These are phyloP conservation scores for Ustilago crameri DNA, from an alignment of 1,284 basidiomycete species.

Conservation along the genomic window DNA sequence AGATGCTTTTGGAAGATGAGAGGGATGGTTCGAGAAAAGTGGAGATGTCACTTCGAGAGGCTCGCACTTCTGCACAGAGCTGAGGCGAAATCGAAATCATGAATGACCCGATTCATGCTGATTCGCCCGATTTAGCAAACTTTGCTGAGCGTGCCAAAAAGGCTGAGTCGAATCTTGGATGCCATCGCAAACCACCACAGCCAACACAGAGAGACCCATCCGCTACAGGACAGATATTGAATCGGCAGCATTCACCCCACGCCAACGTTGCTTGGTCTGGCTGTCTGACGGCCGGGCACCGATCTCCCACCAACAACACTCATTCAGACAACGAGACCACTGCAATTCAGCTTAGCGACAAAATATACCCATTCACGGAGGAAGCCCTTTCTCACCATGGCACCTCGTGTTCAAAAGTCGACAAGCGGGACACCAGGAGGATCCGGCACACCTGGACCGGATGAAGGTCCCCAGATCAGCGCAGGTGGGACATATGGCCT, in stretches of 20 bases:
- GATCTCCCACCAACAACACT: not conserved
- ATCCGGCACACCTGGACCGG: conserved; percentile 47
- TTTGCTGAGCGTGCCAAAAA: conserved; percentile 2
- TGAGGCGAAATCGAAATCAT: conserved; percentile 2
- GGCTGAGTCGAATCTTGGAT: conserved; percentile 16
- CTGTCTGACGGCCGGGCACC: not conserved
- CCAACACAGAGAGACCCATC: not conserved
- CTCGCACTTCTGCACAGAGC: not conserved
- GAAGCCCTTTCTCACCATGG: conserved; percentile 22
- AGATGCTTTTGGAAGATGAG: not conserved
- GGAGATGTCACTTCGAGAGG: not conserved
- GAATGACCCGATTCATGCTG: not conserved
- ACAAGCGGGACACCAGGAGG: conserved; percentile 41
- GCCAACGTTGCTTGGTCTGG: not conserved
- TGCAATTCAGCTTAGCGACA: not conserved
- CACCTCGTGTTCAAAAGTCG: conserved; percentile 47
- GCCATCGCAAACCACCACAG: conserved; percentile 1
- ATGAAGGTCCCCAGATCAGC: conserved; percentile 43
- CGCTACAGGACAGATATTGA: not conserved
- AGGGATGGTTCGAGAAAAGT: not conserved
- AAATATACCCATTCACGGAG: not conserved
- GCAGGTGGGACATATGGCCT: conserved; percentile 61
- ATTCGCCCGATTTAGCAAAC: not conserved
- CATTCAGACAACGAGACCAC: no score
- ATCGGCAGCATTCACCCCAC: not conserved